A percentile compares a stretch with the other conserved stretches of the same genome.
These are phyloP conservation scores for Erythrophleum fordii DNA, from an alignment of 306 rosid species.

Conservation along the genomic window DNA sequence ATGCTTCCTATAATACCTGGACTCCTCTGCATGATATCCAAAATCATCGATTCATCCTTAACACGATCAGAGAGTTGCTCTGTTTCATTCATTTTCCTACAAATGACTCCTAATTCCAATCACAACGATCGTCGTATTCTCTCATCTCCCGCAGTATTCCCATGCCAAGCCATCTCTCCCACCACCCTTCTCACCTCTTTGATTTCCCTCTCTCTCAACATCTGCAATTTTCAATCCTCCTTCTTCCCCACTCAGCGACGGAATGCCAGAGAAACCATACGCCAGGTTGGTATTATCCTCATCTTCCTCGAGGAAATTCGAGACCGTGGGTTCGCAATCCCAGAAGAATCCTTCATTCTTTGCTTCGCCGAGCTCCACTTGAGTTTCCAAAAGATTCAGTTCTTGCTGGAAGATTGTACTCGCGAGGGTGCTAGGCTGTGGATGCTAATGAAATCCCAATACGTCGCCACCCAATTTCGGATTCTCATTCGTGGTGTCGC, in stretches of 20 bases:
- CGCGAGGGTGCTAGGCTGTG: constrained; percentile 48
- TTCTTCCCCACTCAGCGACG: constrained; percentile 50
- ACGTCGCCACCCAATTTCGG: constrained; percentile 45
- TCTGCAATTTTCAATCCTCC: constrained; percentile 43
- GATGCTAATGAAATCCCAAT: constrained; percentile 52
- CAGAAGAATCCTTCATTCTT: constrained; percentile 20
- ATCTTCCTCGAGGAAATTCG: constrained; percentile 60
- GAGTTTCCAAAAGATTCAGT: constrained; percentile 50
- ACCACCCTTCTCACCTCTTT: constrained; percentile 53
- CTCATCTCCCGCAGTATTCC: constrained; percentile 61
- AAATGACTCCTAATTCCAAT: constrained; percentile 41
- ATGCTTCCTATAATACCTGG: background rate
- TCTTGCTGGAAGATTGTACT: constrained; percentile 53
- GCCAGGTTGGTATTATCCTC: constrained; percentile 53
- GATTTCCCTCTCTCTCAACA: constrained; percentile 46
- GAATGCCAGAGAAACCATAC: constrained; percentile 53
- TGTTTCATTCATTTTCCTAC: background rate
- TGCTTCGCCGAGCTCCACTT: constrained; percentile 60
- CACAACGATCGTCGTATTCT: constrained; percentile 53
- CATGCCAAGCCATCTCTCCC: constrained; percentile 50
- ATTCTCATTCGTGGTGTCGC: constrained; percentile 39
- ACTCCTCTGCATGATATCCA: background rate
- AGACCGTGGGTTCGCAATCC: background rate
- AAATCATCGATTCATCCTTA: background rate
- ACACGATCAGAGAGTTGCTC: background rate